Evolutionary conservation across 768 basidiomycete species (phyloP).

Genomic region (Cantharellus cinnabarinus): DNA sequence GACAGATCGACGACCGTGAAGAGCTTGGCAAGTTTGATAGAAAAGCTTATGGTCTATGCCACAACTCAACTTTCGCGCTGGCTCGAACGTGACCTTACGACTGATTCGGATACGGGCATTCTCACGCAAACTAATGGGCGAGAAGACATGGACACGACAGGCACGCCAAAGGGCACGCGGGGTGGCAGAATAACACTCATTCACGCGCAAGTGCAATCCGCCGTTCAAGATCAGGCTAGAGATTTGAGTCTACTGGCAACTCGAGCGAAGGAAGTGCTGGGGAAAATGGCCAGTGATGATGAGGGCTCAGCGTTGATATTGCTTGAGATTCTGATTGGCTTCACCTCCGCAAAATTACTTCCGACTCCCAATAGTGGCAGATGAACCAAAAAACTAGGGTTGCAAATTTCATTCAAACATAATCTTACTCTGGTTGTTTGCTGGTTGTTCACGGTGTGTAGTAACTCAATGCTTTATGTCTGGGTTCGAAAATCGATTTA

Average conservation of each 20-base stretch:
- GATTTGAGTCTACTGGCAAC: slow-evolving; percentile 47
- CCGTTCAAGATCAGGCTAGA: slow-evolving; percentile 61
- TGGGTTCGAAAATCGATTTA: no score
- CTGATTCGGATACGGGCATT: slow-evolving; percentile 11
- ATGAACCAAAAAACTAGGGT: not conserved
- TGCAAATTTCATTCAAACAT: no score
- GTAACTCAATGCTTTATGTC: no score
- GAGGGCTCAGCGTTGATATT: not conserved
- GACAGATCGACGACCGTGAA: slow-evolving; percentile 23
- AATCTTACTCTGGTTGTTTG: no score
- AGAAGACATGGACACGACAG: not conserved
- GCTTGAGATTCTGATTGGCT: slow-evolving; percentile 1
- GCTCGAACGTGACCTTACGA: slow-evolving; percentile 26
- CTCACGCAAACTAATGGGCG: not conserved
- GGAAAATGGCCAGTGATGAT: slow-evolving; percentile 28
- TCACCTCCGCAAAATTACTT: not conserved
- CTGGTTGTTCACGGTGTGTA: no score
- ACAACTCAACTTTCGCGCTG: slow-evolving; percentile 53
- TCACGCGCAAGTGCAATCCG: slow-evolving; percentile 46
- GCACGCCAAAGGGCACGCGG: not conserved
- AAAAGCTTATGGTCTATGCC: slow-evolving; percentile 46
- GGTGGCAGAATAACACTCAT: slow-evolving; percentile 11
- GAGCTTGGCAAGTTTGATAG: slow-evolving; percentile 36
- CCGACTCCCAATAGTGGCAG: not conserved
- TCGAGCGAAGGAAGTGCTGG: slow-evolving; percentile 42